These are phyloP conservation scores for Plasmodium billcollinsi DNA, from an alignment of 169 alveolate species.

Conservation along the genomic window DNA sequence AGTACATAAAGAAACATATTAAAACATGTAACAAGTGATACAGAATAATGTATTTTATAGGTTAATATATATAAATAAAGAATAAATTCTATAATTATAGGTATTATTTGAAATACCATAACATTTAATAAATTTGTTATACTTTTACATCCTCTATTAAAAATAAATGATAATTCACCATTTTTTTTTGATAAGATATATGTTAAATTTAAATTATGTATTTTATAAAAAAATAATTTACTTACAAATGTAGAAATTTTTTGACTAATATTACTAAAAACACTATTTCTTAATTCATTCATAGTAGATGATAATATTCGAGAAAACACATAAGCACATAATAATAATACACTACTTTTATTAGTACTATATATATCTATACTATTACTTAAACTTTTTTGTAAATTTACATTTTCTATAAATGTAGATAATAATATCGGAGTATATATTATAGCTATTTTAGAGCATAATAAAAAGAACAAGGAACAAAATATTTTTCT, in stretches of 20 bases:
- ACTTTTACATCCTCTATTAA: constrained; percentile 85
- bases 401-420: constrained; percentile 75
- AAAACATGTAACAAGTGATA: constrained; percentile 85
- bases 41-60: constrained; percentile 88
- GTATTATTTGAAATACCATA: constrained; percentile 86
- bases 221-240: constrained; percentile 83
- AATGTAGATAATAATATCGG: constrained; percentile 65
- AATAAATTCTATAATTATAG: constrained; percentile 88
- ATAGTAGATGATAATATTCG: constrained; percentile 71
- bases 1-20: constrained; percentile 86
- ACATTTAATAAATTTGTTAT: constrained; percentile 84
- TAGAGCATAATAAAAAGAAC: constrained; percentile 64
- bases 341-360: constrained; percentile 34
- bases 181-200: constrained; percentile 84
- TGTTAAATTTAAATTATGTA: constrained; percentile 83
- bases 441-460: constrained; percentile 67
- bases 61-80: constrained; percentile 85
- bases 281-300: constrained; percentile 84
- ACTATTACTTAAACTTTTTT: constrained; percentile 15
- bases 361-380: not conserved
- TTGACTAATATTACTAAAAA: constrained; percentile 85
- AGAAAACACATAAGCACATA: constrained; percentile 54
- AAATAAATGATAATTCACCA: constrained; percentile 84
- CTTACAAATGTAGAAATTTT: constrained; percentile 82
- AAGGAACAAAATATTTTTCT: constrained; percentile 60